Evolutionary conservation across 371 early-diverging fungal genomes (phyloP).

Genomic region (Rhizopus sp.): DNA sequence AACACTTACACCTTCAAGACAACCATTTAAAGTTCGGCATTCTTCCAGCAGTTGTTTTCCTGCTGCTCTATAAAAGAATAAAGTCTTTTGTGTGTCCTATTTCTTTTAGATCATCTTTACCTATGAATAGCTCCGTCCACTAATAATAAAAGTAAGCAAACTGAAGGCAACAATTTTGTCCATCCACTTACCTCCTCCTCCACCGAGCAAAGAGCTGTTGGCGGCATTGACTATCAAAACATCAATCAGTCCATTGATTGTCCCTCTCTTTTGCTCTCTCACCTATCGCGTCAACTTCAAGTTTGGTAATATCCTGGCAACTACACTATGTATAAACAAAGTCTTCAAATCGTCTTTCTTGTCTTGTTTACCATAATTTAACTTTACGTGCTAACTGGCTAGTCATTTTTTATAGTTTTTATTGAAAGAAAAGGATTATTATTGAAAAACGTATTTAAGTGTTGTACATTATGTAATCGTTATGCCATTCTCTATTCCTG

Average conservation of each 20-base stretch:
- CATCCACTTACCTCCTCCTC: conserved; percentile 60
- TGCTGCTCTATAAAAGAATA: conserved; percentile 54
- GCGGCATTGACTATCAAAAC: conserved; percentile 69
- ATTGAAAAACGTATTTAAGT: no score
- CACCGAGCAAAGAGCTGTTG: conserved; percentile 67
- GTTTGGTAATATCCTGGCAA: conserved; percentile 62
- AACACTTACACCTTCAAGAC: conserved; percentile 66
- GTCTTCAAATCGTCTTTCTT: neutral
- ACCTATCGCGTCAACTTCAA: conserved; percentile 75
- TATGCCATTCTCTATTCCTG: no score
- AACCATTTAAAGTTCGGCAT: conserved; percentile 70
- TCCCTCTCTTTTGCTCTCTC: conserved; percentile 2
- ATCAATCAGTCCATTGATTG: neutral
- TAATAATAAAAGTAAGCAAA: conserved; percentile 10
- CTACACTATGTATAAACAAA: neutral
- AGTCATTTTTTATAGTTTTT: neutral
- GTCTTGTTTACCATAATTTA: conserved; percentile 9
- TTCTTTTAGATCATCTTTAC: conserved; percentile 7
- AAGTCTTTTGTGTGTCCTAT: no score
- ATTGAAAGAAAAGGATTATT: no score
- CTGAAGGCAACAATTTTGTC: neutral
- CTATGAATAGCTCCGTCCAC: conserved; percentile 92
- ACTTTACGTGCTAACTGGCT: conserved; percentile 2
- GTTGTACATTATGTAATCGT: no score
- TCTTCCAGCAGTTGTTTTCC: conserved; percentile 69